Conservation (phyloP, 495 filamentous ascomycete genomes). For the Penicillium subrubescens region DNA sequence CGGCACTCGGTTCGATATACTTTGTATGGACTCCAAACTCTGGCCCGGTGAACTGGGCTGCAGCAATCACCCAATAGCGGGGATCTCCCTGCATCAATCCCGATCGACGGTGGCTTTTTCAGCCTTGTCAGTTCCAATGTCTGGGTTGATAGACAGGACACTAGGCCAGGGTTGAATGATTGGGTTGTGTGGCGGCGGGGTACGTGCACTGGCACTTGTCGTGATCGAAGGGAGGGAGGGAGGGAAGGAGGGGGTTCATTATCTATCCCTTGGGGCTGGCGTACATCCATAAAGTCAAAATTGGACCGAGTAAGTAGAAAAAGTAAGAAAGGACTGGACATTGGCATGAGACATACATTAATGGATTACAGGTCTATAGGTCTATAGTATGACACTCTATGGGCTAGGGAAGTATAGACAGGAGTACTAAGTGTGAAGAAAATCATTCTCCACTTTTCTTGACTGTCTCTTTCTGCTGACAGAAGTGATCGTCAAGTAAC, state of each 20-base stretch:
- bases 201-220: not conserved
- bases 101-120: slow-evolving; percentile 25
- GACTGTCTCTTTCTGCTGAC: not conserved
- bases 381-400: not conserved
- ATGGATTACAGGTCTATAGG: not conserved
- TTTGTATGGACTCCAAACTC: not conserved
- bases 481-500: not conserved
- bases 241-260: not conserved
- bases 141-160: not conserved
- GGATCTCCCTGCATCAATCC: slow-evolving; percentile 22
- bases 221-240: not conserved
- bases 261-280: slow-evolving; percentile 1
- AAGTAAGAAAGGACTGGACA: not conserved
- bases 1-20: not conserved
- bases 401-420: not conserved
- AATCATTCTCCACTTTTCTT: not conserved
- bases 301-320: too few relatives aligned
- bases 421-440: not conserved
- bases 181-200: not conserved
- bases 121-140: slow-evolving; percentile 11
- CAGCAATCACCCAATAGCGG: slow-evolving; percentile 15
- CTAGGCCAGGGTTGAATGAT: not conserved
- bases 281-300: not conserved
- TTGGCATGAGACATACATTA: not conserved
- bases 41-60: not conserved